These are phyloP conservation scores for Taiozyma sp. DNA, from an alignment of 1,139 yeast genomes.

Conservation along the genomic window DNA sequence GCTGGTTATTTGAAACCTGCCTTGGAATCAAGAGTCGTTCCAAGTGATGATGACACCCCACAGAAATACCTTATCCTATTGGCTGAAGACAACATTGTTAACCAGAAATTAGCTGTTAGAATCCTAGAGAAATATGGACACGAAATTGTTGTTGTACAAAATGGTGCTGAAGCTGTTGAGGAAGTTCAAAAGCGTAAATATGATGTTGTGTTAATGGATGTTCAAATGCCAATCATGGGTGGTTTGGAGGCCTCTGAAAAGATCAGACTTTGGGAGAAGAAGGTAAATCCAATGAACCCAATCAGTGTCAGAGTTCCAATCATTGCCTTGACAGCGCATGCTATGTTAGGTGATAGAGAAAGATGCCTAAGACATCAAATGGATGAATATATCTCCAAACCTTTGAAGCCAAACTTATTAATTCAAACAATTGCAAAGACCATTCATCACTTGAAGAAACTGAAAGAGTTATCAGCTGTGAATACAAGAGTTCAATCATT, in stretches of 20 bases:
- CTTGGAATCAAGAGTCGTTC: constrained; percentile 74
- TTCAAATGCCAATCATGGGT: constrained; percentile 94
- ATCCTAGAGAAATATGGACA: constrained; percentile 83
- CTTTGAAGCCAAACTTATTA: constrained; percentile 75
- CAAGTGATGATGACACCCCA: constrained; percentile 80
- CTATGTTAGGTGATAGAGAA: constrained; percentile 85
- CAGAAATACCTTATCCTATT: constrained; percentile 68
- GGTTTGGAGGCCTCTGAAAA: constrained; percentile 89
- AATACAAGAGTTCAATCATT: constrained; percentile 15
- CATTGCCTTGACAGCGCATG: constrained; percentile 88
- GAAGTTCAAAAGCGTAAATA: constrained; percentile 55
- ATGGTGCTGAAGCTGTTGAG: constrained; percentile 78
- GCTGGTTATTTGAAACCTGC: constrained; percentile 86
- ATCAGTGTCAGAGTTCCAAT: constrained; percentile 76
- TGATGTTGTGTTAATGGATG: constrained; percentile 91
- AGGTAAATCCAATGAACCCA: constrained; percentile 48
- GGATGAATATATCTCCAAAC: constrained; percentile 89
- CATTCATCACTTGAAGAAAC: constrained; percentile 54
- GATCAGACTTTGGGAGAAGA: constrained; percentile 85
- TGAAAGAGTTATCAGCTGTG: constrained; percentile 20
- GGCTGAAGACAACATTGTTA: constrained; percentile 85
- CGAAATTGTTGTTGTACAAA: constrained; percentile 76
- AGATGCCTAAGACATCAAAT: constrained; percentile 82
- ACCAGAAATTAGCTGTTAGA: constrained; percentile 81
- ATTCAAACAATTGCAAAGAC: constrained; percentile 85